Conservation (phyloP, 441 rosid genomes). For the Populus hybrid region DNA sequence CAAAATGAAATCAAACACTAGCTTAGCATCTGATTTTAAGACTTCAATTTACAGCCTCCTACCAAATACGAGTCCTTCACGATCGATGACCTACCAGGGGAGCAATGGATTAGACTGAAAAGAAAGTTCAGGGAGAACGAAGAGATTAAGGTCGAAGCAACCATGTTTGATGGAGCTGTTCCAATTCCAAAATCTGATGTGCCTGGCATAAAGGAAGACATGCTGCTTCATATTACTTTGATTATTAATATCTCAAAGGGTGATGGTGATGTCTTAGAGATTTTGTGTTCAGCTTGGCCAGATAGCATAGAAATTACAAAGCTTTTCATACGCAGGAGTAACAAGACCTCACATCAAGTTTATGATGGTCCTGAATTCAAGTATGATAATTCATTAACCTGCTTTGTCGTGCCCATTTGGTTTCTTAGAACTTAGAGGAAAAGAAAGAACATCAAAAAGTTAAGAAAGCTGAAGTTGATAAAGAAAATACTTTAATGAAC, state of each 20-base stretch:
- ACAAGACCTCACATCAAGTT: constrained; percentile 26
- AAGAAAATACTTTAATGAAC: not conserved
- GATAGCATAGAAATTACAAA: constrained; percentile 55
- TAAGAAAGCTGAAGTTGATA: not conserved
- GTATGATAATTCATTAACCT: constrained; percentile 38
- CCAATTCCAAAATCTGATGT: constrained; percentile 40
- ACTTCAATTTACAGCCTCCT: constrained; percentile 40
- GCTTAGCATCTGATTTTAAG: not conserved
- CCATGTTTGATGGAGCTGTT: constrained; percentile 73
- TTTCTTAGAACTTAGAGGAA: constrained; percentile 6
- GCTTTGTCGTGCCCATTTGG: constrained; percentile 3
- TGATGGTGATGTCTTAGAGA: constrained; percentile 52
- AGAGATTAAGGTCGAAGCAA: constrained; percentile 72
- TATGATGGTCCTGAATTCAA: constrained; percentile 70
- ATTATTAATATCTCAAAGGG: constrained; percentile 64
- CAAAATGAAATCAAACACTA: no score
- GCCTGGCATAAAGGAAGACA: constrained; percentile 25
- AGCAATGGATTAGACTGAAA: constrained; percentile 76
- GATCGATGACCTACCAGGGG: constrained; percentile 63
- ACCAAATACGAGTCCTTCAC: constrained; percentile 45
- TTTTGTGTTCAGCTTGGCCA: constrained; percentile 81
- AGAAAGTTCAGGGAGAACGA: constrained; percentile 56
- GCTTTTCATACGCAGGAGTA: constrained; percentile 40
- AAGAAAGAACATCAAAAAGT: not conserved
- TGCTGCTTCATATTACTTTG: constrained; percentile 58